These are phyloP conservation scores for Penicillium sumatraense DNA, from an alignment of 2,329 filamentous ascomycete genomes.

Conservation along the genomic window DNA sequence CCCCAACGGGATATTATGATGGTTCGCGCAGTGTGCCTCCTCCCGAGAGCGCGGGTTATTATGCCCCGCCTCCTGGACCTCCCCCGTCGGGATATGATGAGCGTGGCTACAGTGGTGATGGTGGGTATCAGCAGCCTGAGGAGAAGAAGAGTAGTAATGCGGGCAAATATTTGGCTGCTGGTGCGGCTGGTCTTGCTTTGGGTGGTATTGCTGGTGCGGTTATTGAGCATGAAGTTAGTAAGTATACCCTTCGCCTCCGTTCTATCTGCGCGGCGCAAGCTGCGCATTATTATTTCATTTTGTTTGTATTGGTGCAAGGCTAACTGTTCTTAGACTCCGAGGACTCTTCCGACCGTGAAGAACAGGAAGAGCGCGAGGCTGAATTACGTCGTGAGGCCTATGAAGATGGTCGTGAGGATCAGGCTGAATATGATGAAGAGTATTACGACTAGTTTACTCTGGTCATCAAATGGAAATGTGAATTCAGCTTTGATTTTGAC, in stretches of 20 bases:
- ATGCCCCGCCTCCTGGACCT: constrained; percentile 23
- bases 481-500: not conserved
- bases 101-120: constrained; percentile 9
- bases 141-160: constrained; percentile 51
- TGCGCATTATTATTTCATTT: no score
- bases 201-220: constrained; percentile 63
- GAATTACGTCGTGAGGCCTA: constrained; percentile 25
- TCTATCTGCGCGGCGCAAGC: no score
- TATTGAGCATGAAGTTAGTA: constrained; percentile 61
- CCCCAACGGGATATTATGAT: constrained; percentile 23
- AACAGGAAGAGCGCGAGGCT: constrained; percentile 11
- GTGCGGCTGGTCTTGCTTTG: constrained; percentile 61
- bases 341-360: constrained; percentile 6
- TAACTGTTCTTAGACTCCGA: not conserved
- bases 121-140: constrained; percentile 25
- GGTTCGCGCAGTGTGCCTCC: constrained; percentile 31
- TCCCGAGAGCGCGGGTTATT: constrained; percentile 29
- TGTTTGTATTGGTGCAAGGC: no score
- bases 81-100: constrained; percentile 23
- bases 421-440: constrained; percentile 19
- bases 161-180: constrained; percentile 59
- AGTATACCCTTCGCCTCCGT: no score
- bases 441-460: not conserved
- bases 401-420: constrained; percentile 25
- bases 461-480: no score